Percentiles rank a stretch among this genome's conserved stretches.
These are phyloP conservation scores for Aspergillus chevalieri DNA, from an alignment of 2,329 filamentous ascomycete genomes.

Conservation along the genomic window DNA sequence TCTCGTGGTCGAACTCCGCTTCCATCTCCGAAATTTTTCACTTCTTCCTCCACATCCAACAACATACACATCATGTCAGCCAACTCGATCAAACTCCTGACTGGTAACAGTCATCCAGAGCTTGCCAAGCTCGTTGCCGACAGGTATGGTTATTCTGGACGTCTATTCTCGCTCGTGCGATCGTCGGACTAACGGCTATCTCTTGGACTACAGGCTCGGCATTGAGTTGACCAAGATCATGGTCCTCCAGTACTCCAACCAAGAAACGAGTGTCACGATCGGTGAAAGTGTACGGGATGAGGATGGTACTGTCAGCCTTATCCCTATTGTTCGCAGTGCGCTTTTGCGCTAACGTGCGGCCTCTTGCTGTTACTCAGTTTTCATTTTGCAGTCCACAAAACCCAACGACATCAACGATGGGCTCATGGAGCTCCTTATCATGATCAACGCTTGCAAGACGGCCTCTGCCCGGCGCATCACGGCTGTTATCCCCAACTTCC, in stretches of 20 bases:
- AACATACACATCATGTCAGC: conserved; percentile 52
- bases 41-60: conserved; percentile 1
- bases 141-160: conserved; percentile 43
- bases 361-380: conserved; percentile 52
- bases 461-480: conserved; percentile 86
- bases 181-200: conserved; percentile 9
- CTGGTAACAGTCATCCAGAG: conserved; percentile 68
- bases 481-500: conserved; percentile 91
- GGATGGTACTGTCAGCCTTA: conserved; percentile 57
- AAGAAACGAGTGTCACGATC: conserved; percentile 67
- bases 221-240: conserved; percentile 64
- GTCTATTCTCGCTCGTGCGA: background rate
- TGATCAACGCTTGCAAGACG: conserved; percentile 91
- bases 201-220: conserved; percentile 45
- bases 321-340: background rate
- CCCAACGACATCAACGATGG: conserved; percentile 97
- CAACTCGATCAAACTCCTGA: conserved; percentile 69
- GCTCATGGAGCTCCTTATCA: conserved; percentile 95
- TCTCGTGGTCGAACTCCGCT: background rate
- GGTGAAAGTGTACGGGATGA: conserved; percentile 95
- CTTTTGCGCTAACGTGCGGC: conserved; percentile 6
- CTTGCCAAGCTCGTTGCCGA: conserved; percentile 64
- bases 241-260: conserved; percentile 62
- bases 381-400: conserved; percentile 90
- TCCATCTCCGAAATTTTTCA: conserved; percentile 3